Percentiles rank a stretch among this genome's conserved stretches.
These are phyloP conservation scores for Aspergillus fijiensis DNA, from an alignment of 2,329 filamentous ascomycete genomes.

Conservation along the genomic window DNA sequence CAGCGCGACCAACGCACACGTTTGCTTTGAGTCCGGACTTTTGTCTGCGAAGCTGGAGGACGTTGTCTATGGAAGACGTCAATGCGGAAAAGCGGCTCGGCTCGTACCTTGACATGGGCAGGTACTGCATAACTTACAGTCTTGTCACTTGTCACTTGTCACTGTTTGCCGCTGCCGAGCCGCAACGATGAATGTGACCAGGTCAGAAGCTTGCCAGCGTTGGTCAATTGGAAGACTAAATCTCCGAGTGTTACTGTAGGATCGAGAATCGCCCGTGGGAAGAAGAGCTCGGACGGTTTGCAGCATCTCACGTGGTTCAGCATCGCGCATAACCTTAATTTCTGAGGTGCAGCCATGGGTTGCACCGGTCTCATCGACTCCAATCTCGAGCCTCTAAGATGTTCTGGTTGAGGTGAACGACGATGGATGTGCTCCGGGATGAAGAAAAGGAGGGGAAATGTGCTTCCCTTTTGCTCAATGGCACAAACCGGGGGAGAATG, in stretches of 20 bases:
- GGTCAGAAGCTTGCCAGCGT: neutral
- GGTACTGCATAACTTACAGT: no score
- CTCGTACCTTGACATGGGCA: neutral
- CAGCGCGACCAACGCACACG: neutral
- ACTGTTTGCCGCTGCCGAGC: neutral
- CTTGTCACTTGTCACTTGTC: neutral
- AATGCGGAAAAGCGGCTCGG: neutral
- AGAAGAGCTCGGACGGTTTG: neutral
- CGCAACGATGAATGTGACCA: neutral
- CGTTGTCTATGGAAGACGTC: neutral
- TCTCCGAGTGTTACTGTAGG: neutral
- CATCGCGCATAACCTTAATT: neutral
- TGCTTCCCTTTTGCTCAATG: neutral
- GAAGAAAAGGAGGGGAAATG: neutral
- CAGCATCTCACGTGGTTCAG: neutral
- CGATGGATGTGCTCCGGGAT: neutral
- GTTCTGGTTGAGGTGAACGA: neutral
- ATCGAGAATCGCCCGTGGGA: no score
- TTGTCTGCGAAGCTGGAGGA: no score
- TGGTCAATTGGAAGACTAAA: neutral
- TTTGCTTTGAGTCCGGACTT: no score
- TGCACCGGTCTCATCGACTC: neutral
- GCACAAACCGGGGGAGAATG: neutral
- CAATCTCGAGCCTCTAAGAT: neutral
- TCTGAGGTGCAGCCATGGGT: neutral